Percentiles rank a stretch among this genome's conserved stretches.
These are phyloP conservation scores for Acanthamoeba triangularis DNA, from an alignment of 208 protist species.

Conservation along the genomic window DNA sequence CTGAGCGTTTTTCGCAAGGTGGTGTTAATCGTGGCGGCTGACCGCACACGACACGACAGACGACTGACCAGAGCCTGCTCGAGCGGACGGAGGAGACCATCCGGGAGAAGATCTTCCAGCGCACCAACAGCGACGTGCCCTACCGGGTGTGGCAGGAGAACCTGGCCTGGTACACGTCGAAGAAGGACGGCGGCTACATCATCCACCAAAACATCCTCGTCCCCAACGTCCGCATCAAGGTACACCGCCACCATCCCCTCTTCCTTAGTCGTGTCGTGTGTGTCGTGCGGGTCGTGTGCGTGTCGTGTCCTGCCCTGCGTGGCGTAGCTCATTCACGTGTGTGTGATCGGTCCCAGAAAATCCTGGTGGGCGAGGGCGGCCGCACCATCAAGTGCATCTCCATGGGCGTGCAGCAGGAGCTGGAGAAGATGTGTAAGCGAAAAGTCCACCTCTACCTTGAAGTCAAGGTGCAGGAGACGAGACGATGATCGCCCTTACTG, in stretches of 20 bases:
- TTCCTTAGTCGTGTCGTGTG: neutral
- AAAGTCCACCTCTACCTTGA: conserved; percentile 43
- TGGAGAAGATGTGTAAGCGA: conserved; percentile 7
- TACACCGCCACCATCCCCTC: neutral
- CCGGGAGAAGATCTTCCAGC: conserved; percentile 40
- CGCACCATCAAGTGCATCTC: conserved; percentile 39
- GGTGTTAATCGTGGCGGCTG: neutral
- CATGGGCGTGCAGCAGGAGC: neutral
- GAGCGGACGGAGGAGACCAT: neutral
- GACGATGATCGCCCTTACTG: too few relatives aligned
- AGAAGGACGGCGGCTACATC: conserved; percentile 1
- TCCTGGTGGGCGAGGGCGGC: conserved; percentile 38
- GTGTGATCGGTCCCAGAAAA: neutral
- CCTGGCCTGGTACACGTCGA: neutral
- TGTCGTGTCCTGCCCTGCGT: neutral
- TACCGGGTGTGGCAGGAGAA: conserved; percentile 33
- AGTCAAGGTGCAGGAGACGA: neutral
- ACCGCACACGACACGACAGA: neutral
- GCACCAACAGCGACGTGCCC: conserved; percentile 50
- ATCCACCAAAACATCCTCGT: conserved; percentile 52
- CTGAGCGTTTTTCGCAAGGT: neutral
- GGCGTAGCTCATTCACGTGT: neutral
- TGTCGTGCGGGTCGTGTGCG: neutral
- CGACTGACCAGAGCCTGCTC: neutral
- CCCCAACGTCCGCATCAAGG: neutral